A percentile compares a stretch with the other conserved stretches of the same genome.
Evolutionary conservation across 2,329 filamentous ascomycete genomes (phyloP).

Genomic region (Dactylonectria estremocensis): DNA sequence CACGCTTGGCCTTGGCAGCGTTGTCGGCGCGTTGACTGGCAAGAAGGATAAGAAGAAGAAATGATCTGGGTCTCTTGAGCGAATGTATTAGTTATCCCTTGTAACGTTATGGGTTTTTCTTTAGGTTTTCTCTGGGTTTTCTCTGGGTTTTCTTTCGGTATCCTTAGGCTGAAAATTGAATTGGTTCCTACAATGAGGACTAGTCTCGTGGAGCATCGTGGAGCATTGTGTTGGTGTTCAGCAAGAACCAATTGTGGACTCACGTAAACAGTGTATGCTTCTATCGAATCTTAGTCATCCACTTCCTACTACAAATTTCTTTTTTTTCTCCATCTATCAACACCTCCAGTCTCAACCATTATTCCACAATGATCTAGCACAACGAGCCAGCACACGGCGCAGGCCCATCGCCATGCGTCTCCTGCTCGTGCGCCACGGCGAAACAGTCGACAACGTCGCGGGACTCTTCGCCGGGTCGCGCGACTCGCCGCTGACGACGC

Average conservation of each 20-base stretch:
- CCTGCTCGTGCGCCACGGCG: slow-evolving; percentile 87
- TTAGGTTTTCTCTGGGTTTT: no score
- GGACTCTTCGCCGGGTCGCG: slow-evolving; percentile 83
- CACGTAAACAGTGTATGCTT: slow-evolving; percentile 21
- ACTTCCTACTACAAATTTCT: slow-evolving; percentile 36
- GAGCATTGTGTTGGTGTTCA: not conserved
- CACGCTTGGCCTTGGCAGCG: slow-evolving; percentile 75
- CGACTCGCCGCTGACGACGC: slow-evolving; percentile 85
- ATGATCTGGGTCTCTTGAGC: not conserved
- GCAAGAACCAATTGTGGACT: not conserved
- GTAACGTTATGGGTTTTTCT: no score
- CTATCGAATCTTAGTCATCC: slow-evolving; percentile 33
- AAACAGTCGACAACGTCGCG: slow-evolving; percentile 91
- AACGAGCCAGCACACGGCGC: slow-evolving; percentile 28
- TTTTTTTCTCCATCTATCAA: slow-evolving; percentile 33
- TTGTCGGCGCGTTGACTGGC: slow-evolving; percentile 61
- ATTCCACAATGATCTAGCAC: slow-evolving; percentile 41
- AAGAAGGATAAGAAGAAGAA: slow-evolving; percentile 58
- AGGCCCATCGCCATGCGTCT: slow-evolving; percentile 60
- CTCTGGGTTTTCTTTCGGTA: no score
- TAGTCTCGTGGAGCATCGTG: not conserved
- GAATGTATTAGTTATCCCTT: slow-evolving; percentile 1
- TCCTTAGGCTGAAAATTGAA: slow-evolving; percentile 7
- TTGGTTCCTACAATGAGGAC: not conserved
- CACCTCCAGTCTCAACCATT: slow-evolving; percentile 11